Conservation (phyloP, 2,329 filamentous ascomycete species). For the Trichoderma sp. region DNA sequence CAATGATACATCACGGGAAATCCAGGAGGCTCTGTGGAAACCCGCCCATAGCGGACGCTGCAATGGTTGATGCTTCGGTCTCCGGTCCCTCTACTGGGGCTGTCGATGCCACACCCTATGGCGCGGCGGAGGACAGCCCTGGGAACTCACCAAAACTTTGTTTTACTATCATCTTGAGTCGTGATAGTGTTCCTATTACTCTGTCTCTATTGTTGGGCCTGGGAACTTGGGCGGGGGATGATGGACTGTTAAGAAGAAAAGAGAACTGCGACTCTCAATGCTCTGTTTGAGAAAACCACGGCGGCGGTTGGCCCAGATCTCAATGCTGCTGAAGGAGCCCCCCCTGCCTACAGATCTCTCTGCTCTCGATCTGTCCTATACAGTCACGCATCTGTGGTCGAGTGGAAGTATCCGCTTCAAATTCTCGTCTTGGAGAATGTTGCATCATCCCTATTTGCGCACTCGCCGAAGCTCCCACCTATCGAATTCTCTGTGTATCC, state of each 20-base stretch:
- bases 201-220: background rate
- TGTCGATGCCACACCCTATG: background rate
- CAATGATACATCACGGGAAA: background rate
- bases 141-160: too few relatives aligned
- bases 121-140: background rate
- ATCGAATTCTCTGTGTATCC: constrained; percentile 39
- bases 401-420: constrained; percentile 30
- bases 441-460: constrained; percentile 40
- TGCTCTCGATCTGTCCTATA: constrained; percentile 48
- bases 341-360: constrained; percentile 29
- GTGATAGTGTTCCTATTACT: background rate
- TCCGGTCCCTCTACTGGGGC: background rate
- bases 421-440: constrained; percentile 33
- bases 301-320: constrained; percentile 43
- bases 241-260: background rate
- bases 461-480: constrained; percentile 43
- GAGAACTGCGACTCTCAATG: background rate
- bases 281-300: constrained; percentile 32
- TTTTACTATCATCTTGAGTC: background rate
- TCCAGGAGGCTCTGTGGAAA: background rate
- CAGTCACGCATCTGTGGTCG: constrained; percentile 29
- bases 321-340: constrained; percentile 46
- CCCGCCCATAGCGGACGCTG: background rate
- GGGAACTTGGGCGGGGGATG: background rate
- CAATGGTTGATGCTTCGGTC: background rate